These are phyloP conservation scores for Aspergillus tubingensis DNA, from an alignment of 2,329 filamentous ascomycete species.

Conservation along the genomic window DNA sequence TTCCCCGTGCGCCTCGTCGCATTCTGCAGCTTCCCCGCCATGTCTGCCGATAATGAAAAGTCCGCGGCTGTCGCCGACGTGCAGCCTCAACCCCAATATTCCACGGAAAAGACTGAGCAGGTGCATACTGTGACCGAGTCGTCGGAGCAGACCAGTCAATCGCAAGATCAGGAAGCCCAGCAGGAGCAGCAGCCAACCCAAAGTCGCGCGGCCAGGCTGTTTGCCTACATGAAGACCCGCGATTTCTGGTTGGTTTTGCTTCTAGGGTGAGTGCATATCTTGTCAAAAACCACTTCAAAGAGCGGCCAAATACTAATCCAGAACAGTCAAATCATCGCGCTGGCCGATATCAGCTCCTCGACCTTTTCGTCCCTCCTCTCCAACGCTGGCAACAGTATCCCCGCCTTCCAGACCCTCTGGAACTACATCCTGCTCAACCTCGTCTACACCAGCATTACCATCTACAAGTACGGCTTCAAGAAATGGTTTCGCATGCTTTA, in stretches of 20 bases:
- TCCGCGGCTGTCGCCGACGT: constrained; percentile 1
- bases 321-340: constrained; percentile 5
- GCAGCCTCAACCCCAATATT: not conserved
- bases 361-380: constrained; percentile 80
- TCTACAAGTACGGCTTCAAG: constrained; percentile 75
- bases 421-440: constrained; percentile 83
- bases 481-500: constrained; percentile 65
- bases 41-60: constrained; percentile 7
- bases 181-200: not conserved
- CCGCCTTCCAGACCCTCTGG: constrained; percentile 92
- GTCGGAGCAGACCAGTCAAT: not conserved
- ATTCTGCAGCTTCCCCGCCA: not conserved
- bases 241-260: constrained; percentile 8
- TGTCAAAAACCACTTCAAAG: too few species aligned
- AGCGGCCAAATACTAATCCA: not conserved
- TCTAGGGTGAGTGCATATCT: not conserved
- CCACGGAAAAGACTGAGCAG: constrained; percentile 4
- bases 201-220: not conserved
- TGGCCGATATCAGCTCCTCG: constrained; percentile 10
- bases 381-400: constrained; percentile 71
- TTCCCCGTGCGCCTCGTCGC: not conserved
- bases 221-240: constrained; percentile 9
- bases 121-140: constrained; percentile 3
- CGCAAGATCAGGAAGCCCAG: not conserved
- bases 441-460: constrained; percentile 76